Percentiles rank a stretch among this genome's conserved stretches.
phyloP scores from a whole-genome alignment of 2,329 filamentous ascomycete genomes.

The Cladosporium sp. region DNA sequence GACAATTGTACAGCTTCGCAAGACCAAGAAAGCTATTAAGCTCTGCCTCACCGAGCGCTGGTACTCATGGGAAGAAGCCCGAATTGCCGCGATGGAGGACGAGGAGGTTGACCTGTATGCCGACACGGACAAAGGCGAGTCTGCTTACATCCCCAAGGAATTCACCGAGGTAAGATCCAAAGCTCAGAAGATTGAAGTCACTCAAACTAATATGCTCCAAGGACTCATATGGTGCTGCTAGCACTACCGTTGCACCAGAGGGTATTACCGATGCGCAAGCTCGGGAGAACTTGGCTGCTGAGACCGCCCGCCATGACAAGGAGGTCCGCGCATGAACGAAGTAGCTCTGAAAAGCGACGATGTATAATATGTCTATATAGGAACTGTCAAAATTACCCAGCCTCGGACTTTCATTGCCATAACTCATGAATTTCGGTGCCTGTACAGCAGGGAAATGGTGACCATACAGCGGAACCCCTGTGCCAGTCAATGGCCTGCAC shows the following conservation, averaged over 20 bases:
- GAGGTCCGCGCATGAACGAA: background rate
- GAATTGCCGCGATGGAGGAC: conserved; percentile 61
- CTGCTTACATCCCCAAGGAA: conserved; percentile 5
- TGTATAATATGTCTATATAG: conserved; percentile 10
- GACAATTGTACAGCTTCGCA: conserved; percentile 55
- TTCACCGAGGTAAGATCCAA: background rate
- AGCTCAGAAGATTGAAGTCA: background rate
- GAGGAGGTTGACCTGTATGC: conserved; percentile 58
- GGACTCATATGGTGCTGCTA: background rate
- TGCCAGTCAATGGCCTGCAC: too few relatives aligned
- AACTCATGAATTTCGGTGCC: too few relatives aligned
- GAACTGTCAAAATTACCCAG: background rate
- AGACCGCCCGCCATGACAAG: background rate
- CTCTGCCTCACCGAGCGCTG: conserved; percentile 81
- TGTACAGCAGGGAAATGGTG: too few relatives aligned
- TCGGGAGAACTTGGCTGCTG: conserved; percentile 1
- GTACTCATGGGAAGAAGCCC: conserved; percentile 80
- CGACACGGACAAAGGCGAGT: background rate
- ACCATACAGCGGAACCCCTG: too few relatives aligned
- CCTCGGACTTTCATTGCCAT: too few relatives aligned
- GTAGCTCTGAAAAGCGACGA: background rate
- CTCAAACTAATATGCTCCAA: background rate
- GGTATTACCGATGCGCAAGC: background rate
- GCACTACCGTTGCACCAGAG: background rate
- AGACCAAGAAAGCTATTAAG: conserved; percentile 78